Conservation (phyloP, 1,284 basidiomycete species). For the Irpex lacteus region DNA sequence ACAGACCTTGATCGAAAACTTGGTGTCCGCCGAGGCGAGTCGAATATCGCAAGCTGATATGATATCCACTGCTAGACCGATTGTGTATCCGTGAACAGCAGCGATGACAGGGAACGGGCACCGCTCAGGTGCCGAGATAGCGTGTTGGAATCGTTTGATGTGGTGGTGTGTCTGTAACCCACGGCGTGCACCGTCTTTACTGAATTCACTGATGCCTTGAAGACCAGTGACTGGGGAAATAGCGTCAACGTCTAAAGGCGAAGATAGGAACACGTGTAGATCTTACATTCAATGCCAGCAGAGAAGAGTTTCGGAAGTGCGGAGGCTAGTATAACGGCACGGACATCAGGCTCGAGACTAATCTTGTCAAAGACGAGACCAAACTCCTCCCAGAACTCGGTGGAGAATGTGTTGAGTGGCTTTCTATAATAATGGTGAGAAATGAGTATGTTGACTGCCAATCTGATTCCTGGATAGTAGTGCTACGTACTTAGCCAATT, state of each 20-base stretch:
- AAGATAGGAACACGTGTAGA: too few species aligned
- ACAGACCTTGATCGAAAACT: constrained; percentile 76
- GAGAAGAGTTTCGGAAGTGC: constrained; percentile 71
- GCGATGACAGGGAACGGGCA: constrained; percentile 83
- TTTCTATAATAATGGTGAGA: constrained; percentile 35
- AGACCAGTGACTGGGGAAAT: constrained; percentile 22
- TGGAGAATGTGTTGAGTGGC: constrained; percentile 77
- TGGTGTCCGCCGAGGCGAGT: constrained; percentile 60
- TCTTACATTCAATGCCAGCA: constrained; percentile 69
- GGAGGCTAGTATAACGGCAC: constrained; percentile 73
- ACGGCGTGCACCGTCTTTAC: constrained; percentile 50
- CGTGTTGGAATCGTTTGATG: constrained; percentile 70
- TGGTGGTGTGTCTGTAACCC: constrained; percentile 49
- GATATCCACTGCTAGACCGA: constrained; percentile 81
- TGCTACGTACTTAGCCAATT: constrained; percentile 43
- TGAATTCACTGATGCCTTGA: constrained; percentile 19
- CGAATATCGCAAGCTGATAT: constrained; percentile 82
- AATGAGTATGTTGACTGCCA: neutral
- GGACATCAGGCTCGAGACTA: constrained; percentile 52
- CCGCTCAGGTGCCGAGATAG: constrained; percentile 68
- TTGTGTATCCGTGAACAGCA: constrained; percentile 74
- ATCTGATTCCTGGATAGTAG: neutral
- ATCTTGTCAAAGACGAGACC: constrained; percentile 60
- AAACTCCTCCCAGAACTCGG: constrained; percentile 74
- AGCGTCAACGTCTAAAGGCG: too few species aligned